phyloP scores from a whole-genome alignment of 2,329 filamentous ascomycete species.

The Orbilia blumenaviensis region DNA sequence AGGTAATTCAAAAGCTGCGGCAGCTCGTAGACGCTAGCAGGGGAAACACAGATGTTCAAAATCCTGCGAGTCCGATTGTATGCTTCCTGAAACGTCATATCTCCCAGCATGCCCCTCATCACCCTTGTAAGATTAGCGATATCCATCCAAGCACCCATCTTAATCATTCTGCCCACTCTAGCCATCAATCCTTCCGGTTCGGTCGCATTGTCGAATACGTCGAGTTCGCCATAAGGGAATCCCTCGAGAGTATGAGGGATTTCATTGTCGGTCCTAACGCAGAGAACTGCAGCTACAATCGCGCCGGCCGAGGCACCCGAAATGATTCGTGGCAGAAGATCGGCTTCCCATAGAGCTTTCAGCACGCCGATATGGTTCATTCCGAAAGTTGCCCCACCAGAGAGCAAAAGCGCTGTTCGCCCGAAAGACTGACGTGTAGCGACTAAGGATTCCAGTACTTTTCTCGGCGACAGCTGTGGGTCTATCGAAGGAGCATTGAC shows the following conservation, averaged over 20 bases:
- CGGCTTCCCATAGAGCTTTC: constrained; percentile 78
- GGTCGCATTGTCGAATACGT: constrained; percentile 76
- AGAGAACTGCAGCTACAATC: constrained; percentile 83
- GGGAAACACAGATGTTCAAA: constrained; percentile 92
- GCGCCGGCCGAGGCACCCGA: constrained; percentile 88
- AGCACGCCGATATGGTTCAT: constrained; percentile 92
- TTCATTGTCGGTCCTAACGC: constrained; percentile 79
- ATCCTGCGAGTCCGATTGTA: constrained; percentile 94
- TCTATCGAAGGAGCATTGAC: constrained; percentile 65
- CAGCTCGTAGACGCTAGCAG: constrained; percentile 79
- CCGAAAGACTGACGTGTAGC: constrained; percentile 81
- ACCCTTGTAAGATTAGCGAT: constrained; percentile 82
- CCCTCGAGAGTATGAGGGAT: constrained; percentile 73
- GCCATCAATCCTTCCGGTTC: constrained; percentile 71
- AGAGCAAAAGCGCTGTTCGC: constrained; percentile 82
- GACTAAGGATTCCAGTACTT: constrained; percentile 74
- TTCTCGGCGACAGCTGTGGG: constrained; percentile 61
- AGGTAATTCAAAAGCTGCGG: constrained; percentile 90
- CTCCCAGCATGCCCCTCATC: constrained; percentile 81
- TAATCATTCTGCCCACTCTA: constrained; percentile 76
- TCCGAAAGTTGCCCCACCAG: constrained; percentile 86
- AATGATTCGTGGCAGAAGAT: constrained; percentile 82
- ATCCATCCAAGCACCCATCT: constrained; percentile 84
- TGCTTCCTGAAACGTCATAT: constrained; percentile 93
- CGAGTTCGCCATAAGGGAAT: constrained; percentile 81